Evolutionary conservation across 345 rosid species (phyloP).

Genomic region (Brassica cretica): DNA sequence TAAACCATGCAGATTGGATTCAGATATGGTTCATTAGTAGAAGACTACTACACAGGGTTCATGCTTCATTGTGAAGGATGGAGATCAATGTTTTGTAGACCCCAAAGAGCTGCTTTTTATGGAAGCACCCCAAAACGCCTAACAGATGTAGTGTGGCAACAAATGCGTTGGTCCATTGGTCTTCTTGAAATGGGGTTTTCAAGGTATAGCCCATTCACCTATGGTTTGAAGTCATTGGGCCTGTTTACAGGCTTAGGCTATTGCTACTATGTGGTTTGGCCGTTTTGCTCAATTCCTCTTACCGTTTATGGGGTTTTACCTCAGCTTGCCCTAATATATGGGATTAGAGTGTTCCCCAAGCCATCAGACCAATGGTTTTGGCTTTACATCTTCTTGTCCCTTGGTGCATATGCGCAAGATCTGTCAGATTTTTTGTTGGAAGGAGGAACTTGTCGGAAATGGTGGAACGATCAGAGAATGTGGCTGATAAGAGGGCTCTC

Average conservation of each 20-base stretch:
- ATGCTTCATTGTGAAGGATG: conserved; percentile 66
- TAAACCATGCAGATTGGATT: conserved; percentile 52
- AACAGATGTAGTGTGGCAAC: conserved; percentile 48
- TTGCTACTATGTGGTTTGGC: conserved; percentile 50
- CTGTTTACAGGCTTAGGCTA: conserved; percentile 44
- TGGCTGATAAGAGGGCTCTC: conserved; percentile 57
- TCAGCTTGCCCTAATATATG: conserved; percentile 55
- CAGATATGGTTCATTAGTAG: conserved; percentile 71
- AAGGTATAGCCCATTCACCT: conserved; percentile 46
- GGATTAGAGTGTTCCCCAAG: conserved; percentile 55
- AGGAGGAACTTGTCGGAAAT: conserved; percentile 51
- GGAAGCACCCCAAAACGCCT: conserved; percentile 59
- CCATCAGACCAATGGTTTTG: conserved; percentile 61
- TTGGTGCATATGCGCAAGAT: conserved; percentile 63
- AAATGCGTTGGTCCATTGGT: conserved; percentile 70
- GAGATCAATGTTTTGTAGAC: conserved; percentile 61
- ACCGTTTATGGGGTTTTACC: conserved; percentile 60
- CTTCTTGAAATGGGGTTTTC: conserved; percentile 49
- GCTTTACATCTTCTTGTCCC: conserved; percentile 57
- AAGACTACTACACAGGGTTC: conserved; percentile 65
- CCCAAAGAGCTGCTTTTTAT: conserved; percentile 56
- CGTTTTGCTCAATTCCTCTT: conserved; percentile 52
- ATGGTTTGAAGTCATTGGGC: conserved; percentile 49
- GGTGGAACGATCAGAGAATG: conserved; percentile 80
- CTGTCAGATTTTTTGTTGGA: conserved; percentile 42